phyloP scores from a whole-genome alignment of 2,329 filamentous ascomycete species.

The Thielaviopsis punctulata region DNA sequence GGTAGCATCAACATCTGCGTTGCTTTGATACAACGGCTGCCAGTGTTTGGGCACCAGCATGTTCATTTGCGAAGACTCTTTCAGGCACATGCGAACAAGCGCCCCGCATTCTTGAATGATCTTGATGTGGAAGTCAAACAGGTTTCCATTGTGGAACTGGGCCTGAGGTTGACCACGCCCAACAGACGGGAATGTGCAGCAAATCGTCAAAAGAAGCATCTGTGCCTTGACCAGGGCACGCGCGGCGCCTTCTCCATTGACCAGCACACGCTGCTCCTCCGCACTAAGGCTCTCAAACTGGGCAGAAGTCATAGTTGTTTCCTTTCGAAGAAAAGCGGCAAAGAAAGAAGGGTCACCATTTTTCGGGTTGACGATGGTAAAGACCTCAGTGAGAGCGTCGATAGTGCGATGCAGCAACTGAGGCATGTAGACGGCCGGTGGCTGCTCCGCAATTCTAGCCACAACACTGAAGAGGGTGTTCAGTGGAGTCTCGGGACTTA shows the following conservation, averaged over 20 bases:
- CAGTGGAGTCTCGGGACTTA: conserved; percentile 16
- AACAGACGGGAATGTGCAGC: conserved; percentile 8
- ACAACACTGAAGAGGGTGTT: conserved; percentile 8
- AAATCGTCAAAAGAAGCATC: conserved; percentile 36
- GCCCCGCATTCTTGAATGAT: conserved; percentile 60
- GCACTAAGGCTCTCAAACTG: conserved; percentile 21
- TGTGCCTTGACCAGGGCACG: conserved; percentile 67
- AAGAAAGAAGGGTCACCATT: conserved; percentile 50
- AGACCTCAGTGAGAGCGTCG: conserved; percentile 47
- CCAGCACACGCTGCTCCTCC: conserved; percentile 25
- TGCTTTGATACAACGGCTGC: conserved; percentile 22
- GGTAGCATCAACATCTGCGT: background rate
- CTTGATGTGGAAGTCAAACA: conserved; percentile 67
- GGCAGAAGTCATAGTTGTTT: conserved; percentile 17
- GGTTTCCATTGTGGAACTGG: conserved; percentile 54
- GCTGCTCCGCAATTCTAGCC: conserved; percentile 50
- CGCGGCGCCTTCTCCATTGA: conserved; percentile 55
- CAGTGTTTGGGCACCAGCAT: conserved; percentile 56
- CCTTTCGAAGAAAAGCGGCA: conserved; percentile 40
- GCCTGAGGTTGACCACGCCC: background rate
- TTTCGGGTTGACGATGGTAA: conserved; percentile 39
- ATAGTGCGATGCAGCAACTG: conserved; percentile 63
- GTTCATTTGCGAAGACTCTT: conserved; percentile 65
- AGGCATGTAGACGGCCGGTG: conserved; percentile 65
- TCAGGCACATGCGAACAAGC: conserved; percentile 63